These are phyloP conservation scores for Xylaria telfairii DNA, from an alignment of 495 filamentous ascomycete species.

Conservation along the genomic window DNA sequence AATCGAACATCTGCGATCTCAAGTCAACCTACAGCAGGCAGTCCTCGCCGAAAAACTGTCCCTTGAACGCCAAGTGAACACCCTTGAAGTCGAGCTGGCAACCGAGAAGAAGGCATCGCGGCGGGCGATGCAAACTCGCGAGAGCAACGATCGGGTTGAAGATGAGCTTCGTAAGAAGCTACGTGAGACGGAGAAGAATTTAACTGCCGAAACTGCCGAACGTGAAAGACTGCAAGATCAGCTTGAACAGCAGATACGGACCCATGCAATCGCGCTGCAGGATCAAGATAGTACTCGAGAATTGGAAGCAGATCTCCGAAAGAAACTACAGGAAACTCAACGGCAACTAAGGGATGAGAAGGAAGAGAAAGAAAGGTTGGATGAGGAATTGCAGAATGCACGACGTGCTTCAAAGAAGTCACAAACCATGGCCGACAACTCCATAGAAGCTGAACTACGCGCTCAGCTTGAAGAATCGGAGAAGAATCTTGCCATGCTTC, in stretches of 20 bases:
- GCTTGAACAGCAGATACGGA: constrained; percentile 40
- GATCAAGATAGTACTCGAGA: constrained; percentile 36
- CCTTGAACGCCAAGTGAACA: constrained; percentile 74
- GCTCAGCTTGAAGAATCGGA: constrained; percentile 43
- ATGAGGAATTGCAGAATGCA: constrained; percentile 44
- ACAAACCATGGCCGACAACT: constrained; percentile 28
- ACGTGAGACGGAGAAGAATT: constrained; percentile 56
- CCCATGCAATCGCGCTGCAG: constrained; percentile 31
- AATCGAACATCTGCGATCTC: constrained; percentile 75
- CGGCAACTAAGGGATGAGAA: constrained; percentile 43
- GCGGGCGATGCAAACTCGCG: constrained; percentile 61
- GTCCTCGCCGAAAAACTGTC: constrained; percentile 75
- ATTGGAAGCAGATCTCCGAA: constrained; percentile 38
- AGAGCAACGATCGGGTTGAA: constrained; percentile 48
- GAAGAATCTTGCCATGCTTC: constrained; percentile 48
- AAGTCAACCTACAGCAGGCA: constrained; percentile 68
- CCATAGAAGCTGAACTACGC: constrained; percentile 29
- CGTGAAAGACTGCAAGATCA: constrained; percentile 46
- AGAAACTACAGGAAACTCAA: constrained; percentile 39
- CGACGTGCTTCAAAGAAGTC: constrained; percentile 47
- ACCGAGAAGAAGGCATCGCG: constrained; percentile 74
- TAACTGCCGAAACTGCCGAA: constrained; percentile 57
- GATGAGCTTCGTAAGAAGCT: constrained; percentile 53
- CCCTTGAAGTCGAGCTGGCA: constrained; percentile 79
- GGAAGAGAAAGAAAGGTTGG: constrained; percentile 41